A percentile compares a stretch with the other conserved stretches of the same genome.
phyloP scores from a whole-genome alignment of 139 green algal species.

The Klebsormidium nitens region DNA sequence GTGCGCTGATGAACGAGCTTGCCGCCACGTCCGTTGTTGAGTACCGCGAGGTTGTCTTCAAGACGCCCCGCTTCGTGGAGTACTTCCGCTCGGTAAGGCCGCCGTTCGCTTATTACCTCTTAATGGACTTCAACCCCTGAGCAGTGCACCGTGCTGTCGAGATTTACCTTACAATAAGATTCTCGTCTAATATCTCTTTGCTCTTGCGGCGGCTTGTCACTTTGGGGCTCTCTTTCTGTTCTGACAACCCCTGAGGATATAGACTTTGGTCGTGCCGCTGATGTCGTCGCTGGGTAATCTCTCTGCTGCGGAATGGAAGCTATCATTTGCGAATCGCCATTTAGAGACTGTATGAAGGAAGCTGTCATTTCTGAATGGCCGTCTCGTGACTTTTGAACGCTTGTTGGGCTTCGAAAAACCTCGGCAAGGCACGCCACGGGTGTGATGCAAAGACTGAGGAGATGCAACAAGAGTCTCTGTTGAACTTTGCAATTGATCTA shows the following conservation, averaged over 20 bases:
- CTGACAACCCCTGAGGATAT: neutral
- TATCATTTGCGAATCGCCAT: too few relatives aligned
- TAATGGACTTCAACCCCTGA: too few relatives aligned
- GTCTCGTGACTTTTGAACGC: too few relatives aligned
- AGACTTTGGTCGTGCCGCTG: neutral
- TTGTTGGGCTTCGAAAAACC: too few relatives aligned
- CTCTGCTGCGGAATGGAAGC: too few relatives aligned
- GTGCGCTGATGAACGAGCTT: constrained; percentile 75
- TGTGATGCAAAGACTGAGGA: too few relatives aligned
- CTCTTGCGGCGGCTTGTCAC: neutral
- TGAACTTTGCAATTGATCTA: constrained; percentile 12
- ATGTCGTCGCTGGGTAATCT: too few relatives aligned
- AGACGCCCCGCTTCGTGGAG: constrained; percentile 75
- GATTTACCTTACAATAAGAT: neutral
- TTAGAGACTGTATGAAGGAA: too few relatives aligned
- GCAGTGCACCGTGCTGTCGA: too few relatives aligned
- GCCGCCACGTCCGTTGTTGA: constrained; percentile 53
- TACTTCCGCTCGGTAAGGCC: constrained; percentile 74
- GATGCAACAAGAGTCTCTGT: constrained; percentile 11
- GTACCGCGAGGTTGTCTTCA: constrained; percentile 65
- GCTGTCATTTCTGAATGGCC: too few relatives aligned
- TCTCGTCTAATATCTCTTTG: neutral
- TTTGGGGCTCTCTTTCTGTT: neutral
- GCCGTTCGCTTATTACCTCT: neutral
- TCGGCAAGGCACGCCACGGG: too few relatives aligned